phyloP scores from a whole-genome alignment of 495 filamentous ascomycete species.

The Rostrohypoxylon terebratum region DNA sequence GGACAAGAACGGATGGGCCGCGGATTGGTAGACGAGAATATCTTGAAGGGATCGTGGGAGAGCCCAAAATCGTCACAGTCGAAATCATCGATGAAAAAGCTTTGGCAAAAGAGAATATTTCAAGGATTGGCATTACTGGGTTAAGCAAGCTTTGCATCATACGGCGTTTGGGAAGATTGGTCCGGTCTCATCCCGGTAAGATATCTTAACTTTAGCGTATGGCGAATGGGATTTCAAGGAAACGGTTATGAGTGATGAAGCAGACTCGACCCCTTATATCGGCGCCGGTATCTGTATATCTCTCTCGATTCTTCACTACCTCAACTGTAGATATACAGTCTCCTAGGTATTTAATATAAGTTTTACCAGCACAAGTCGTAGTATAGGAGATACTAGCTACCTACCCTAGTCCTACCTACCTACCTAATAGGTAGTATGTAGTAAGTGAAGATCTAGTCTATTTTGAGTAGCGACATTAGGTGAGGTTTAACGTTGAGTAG shows the following conservation, averaged over 20 bases:
- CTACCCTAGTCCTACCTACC: neutral
- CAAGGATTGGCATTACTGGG: neutral
- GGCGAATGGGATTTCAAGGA: conserved; percentile 1
- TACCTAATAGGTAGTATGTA: neutral
- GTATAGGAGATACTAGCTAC: neutral
- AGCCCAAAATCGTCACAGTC: neutral
- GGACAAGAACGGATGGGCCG: conserved; percentile 90
- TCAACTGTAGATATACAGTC: neutral
- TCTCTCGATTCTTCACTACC: neutral
- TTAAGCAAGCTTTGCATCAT: conserved; percentile 36
- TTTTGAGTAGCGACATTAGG: too few relatives aligned
- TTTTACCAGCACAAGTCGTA: neutral
- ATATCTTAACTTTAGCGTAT: conserved; percentile 20
- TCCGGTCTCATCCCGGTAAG: conserved; percentile 5
- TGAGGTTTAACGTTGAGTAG: too few relatives aligned
- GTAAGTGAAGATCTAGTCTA: too few relatives aligned
- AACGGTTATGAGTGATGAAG: conserved; percentile 26
- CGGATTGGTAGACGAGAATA: conserved; percentile 74
- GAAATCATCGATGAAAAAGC: neutral
- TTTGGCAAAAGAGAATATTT: neutral
- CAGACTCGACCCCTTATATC: neutral
- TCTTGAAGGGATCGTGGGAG: neutral
- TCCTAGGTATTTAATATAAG: neutral
- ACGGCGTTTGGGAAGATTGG: conserved; percentile 28
- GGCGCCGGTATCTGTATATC: neutral